These are phyloP conservation scores for Pezicula rhizophila DNA, from an alignment of 2,329 filamentous ascomycete genomes.

Conservation along the genomic window DNA sequence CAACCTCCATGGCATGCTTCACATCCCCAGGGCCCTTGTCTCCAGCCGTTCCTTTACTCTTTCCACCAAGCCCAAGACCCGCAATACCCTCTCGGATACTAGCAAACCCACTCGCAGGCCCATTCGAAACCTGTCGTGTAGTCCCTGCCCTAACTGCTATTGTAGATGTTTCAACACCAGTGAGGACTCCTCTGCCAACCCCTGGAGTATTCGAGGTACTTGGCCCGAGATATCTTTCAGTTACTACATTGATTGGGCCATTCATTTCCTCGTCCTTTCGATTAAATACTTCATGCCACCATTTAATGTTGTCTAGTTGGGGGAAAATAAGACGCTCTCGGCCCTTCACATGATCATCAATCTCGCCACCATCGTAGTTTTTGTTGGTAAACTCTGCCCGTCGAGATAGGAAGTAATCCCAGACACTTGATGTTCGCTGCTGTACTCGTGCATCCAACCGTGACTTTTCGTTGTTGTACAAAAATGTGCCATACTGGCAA, in stretches of 20 bases:
- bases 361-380: constrained; percentile 61
- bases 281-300: constrained; percentile 89
- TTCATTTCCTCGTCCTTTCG: constrained; percentile 93
- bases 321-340: constrained; percentile 83
- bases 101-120: constrained; percentile 30
- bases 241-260: constrained; percentile 47
- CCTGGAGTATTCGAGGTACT: not conserved
- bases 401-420: constrained; percentile 88
- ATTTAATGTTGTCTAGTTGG: constrained; percentile 68
- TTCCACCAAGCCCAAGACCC: constrained; percentile 33
- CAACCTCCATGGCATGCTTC: constrained; percentile 37
- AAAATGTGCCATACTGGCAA: constrained; percentile 93
- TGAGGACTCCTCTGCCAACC: constrained; percentile 14
- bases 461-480: constrained; percentile 92
- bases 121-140: constrained; percentile 22
- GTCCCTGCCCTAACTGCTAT: constrained; percentile 10
- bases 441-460: constrained; percentile 63
- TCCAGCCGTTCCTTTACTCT: constrained; percentile 21
- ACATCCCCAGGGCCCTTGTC: constrained; percentile 20
- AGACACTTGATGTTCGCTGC: constrained; percentile 78
- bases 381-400: constrained; percentile 77
- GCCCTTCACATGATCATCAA: constrained; percentile 75
- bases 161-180: constrained; percentile 21
- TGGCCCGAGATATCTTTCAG: constrained; percentile 24
- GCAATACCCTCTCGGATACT: constrained; percentile 39